These are phyloP conservation scores for Solanum acaule DNA, from an alignment of 257 asterid genomes.

Conservation along the genomic window DNA sequence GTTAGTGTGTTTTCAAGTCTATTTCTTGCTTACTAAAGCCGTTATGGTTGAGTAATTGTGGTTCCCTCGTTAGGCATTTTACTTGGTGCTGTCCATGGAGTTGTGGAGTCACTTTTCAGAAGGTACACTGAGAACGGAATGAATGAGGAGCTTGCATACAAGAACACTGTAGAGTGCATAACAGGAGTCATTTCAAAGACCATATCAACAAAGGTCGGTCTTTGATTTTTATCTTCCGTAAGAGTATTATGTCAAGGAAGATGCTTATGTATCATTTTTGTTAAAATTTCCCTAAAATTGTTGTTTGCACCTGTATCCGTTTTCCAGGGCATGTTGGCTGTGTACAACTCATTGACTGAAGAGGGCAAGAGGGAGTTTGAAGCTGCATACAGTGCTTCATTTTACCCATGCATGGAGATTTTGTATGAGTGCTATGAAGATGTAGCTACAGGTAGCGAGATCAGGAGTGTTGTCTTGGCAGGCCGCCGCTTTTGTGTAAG, in stretches of 20 bases:
- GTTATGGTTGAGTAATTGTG: background rate
- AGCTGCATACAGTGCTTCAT: constrained; percentile 83
- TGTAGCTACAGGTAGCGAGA: constrained; percentile 91
- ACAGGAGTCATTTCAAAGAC: constrained; percentile 81
- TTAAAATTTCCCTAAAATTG: background rate
- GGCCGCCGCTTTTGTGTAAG: constrained; percentile 92
- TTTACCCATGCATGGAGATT: constrained; percentile 96
- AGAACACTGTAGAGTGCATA: constrained; percentile 85
- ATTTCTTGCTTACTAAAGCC: background rate
- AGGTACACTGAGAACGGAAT: constrained; percentile 92
- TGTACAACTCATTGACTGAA: constrained; percentile 61
- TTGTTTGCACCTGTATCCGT: background rate
- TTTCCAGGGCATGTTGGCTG: constrained; percentile 81
- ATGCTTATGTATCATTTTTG: background rate
- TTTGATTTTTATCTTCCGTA: background rate
- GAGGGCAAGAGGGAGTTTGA: constrained; percentile 82
- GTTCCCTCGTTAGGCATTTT: constrained; percentile 52
- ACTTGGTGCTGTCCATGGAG: constrained; percentile 96
- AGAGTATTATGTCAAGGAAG: background rate
- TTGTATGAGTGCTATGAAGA: constrained; percentile 94
- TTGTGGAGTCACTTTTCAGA: constrained; percentile 87
- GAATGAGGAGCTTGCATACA: constrained; percentile 88
- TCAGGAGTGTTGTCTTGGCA: constrained; percentile 90
- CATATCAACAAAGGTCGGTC: constrained; percentile 76
- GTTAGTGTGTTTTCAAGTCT: constrained; percentile 18